Percentiles rank a stretch among this genome's conserved stretches.
Evolutionary conservation across 352 stramenopile species (phyloP).

Genomic region (Blastocystis sp.): DNA sequence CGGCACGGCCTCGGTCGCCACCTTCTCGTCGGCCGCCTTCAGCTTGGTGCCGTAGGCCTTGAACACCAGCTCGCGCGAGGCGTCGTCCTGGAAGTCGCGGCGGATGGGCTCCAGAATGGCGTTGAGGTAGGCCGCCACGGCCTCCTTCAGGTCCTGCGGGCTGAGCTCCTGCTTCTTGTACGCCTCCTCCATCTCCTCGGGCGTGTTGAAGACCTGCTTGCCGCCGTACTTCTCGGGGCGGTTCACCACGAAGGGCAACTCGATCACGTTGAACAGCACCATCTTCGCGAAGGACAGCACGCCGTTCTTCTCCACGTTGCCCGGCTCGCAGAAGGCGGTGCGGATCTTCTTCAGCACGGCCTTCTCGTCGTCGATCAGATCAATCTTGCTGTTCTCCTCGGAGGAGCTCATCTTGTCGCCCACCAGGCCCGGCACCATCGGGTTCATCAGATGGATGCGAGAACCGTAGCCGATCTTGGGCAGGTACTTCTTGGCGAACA

Average conservation of each 20-base stretch:
- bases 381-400: conserved; percentile 67
- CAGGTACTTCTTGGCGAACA: conserved; percentile 68
- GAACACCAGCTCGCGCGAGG: conserved; percentile 28
- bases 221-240: conserved; percentile 66
- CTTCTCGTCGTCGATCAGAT: conserved; percentile 59
- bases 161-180: conserved; percentile 38
- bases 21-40: background rate
- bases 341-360: conserved; percentile 46
- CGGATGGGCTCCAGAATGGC: conserved; percentile 62
- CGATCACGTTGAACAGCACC: conserved; percentile 65
- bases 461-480: conserved; percentile 63
- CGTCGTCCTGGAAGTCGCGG: conserved; percentile 27
- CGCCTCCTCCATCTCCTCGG: conserved; percentile 31
- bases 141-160: conserved; percentile 58
- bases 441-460: conserved; percentile 67
- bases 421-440: conserved; percentile 57
- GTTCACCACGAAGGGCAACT: conserved; percentile 54
- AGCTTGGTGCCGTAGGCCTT: conserved; percentile 46
- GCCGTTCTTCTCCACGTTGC: conserved; percentile 65
- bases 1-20: background rate
- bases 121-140: conserved; percentile 53
- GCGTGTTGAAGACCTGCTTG: conserved; percentile 43
- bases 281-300: conserved; percentile 62
- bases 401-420: conserved; percentile 69
- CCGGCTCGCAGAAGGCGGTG: conserved; percentile 65